Base-by-base conservation (phyloP, 768 basidiomycete genomes). In the Kwoniella botswanensis region DNA sequence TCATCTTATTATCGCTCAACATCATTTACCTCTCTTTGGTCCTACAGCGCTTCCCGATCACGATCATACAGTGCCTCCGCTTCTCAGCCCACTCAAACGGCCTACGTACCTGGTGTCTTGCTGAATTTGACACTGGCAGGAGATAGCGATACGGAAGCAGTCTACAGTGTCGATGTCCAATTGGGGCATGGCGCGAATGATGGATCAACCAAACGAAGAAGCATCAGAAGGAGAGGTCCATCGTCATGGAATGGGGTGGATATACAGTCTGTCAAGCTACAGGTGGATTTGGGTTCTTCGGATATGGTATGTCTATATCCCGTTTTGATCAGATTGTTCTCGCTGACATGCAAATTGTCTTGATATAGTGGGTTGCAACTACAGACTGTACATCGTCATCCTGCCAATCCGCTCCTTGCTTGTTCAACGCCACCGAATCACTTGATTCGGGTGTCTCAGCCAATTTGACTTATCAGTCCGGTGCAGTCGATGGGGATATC, bases 211-310 rank as follows among this genome's bases (percentile, higher is more conserved):
- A 18, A 18, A 41, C 46, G 43, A 57, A 44, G 61, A 54, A 41
- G 46, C 11, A 50, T 42, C 13, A 41, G 58, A 59, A 18, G 21
- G 53, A 55, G 53, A 46, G 42, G 53, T 58, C 50, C 60, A 54
- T 11, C 65, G 15, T 43, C 60, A 29, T 56, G 78, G 78, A 53
- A 69, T 61, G 69, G 71, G 10, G 24, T 59, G 41, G 71, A 69
- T 67, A 21, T 63, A 7, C 82, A 81, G 58, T 73, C 67, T 1
- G 58, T 81, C 46, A 76, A 74, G 24, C 29, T 83, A 26, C 79
- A 81, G 62, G 76, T 83, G 6, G 82, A 83, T 73, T 57, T 83
- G 43, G 82, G 82, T 10, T 81, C 79, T 6, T 80, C 79, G 21
- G 82, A 83, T 71, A 67, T 83, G 65, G 82, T 80, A 54, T 57